These are phyloP conservation scores for Dalbergia cochinchinensis DNA, from an alignment of 306 rosid genomes.

Conservation along the genomic window DNA sequence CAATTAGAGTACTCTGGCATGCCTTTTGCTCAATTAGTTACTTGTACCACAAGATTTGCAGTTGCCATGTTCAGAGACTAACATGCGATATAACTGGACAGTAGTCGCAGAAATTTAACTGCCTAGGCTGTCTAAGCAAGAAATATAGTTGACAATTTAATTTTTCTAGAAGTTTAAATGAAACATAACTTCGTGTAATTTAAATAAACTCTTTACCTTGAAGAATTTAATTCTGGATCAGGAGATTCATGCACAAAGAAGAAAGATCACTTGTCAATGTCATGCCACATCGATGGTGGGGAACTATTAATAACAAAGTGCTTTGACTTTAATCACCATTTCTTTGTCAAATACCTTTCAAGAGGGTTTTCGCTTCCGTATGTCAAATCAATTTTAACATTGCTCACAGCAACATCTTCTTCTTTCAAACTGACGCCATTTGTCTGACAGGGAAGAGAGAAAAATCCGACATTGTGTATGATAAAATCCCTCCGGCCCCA, in stretches of 20 bases:
- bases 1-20: conserved; percentile 1
- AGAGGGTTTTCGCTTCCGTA: conserved; percentile 83
- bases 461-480: not conserved
- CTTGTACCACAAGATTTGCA: conserved; percentile 22
- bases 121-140: not conserved
- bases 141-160: not conserved
- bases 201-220: conserved; percentile 60
- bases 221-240: conserved; percentile 78
- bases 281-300: conserved; percentile 24
- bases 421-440: conserved; percentile 66
- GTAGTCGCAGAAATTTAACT: not conserved
- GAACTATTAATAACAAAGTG: conserved; percentile 16
- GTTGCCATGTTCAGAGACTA: conserved; percentile 20
- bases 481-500: not conserved
- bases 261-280: conserved; percentile 33
- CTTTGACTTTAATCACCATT: conserved; percentile 23
- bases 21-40: conserved; percentile 14
- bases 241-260: conserved; percentile 57
- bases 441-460: conserved; percentile 36
- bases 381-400: conserved; percentile 84
- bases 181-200: not conserved
- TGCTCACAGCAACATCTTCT: conserved; percentile 79
- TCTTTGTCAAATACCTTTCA: conserved; percentile 62
- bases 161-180: not conserved
- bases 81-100: not conserved